These are phyloP conservation scores for Phytophthora gonapodyides DNA, from an alignment of 352 stramenopile genomes.

Conservation along the genomic window DNA sequence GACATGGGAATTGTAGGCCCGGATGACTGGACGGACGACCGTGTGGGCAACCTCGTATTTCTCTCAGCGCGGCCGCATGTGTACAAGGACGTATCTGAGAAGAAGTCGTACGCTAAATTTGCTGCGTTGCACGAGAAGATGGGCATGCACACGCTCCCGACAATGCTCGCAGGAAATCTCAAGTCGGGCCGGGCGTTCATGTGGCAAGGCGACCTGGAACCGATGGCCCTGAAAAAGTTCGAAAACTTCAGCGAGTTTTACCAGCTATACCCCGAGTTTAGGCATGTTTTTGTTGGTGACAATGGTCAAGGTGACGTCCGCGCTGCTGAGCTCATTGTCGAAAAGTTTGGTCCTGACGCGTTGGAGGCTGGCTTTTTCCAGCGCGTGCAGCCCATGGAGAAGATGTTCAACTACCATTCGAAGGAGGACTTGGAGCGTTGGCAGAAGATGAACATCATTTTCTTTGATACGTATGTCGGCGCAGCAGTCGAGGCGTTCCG, in stretches of 20 bases:
- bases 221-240: slow-evolving; percentile 97
- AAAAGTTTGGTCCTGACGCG: slow-evolving; percentile 66
- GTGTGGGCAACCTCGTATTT: slow-evolving; percentile 98
- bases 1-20: slow-evolving; percentile 93
- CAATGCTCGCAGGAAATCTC: slow-evolving; percentile 95
- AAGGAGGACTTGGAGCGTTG: slow-evolving; percentile 76
- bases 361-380: slow-evolving; percentile 92
- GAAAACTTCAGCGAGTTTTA: slow-evolving; percentile 94
- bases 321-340: slow-evolving; percentile 89
- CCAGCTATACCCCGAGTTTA: slow-evolving; percentile 98
- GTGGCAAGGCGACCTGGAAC: slow-evolving; percentile 95
- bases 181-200: slow-evolving; percentile 95
- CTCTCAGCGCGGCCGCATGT: slow-evolving; percentile 97
- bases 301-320: slow-evolving; percentile 95
- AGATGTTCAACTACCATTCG: slow-evolving; percentile 83
- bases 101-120: slow-evolving; percentile 98
- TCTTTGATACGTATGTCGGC: slow-evolving; percentile 92
- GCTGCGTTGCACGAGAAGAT: slow-evolving; percentile 90
- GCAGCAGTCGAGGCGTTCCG: slow-evolving; percentile 77
- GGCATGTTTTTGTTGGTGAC: slow-evolving; percentile 98
- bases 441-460: slow-evolving; percentile 89
- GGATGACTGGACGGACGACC: slow-evolving; percentile 89
- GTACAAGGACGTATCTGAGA: slow-evolving; percentile 99
- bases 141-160: slow-evolving; percentile 96
- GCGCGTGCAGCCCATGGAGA: slow-evolving; percentile 83